Base-by-base conservation (phyloP, 1,284 basidiomycete genomes). In the Cyathus olla region DNA sequence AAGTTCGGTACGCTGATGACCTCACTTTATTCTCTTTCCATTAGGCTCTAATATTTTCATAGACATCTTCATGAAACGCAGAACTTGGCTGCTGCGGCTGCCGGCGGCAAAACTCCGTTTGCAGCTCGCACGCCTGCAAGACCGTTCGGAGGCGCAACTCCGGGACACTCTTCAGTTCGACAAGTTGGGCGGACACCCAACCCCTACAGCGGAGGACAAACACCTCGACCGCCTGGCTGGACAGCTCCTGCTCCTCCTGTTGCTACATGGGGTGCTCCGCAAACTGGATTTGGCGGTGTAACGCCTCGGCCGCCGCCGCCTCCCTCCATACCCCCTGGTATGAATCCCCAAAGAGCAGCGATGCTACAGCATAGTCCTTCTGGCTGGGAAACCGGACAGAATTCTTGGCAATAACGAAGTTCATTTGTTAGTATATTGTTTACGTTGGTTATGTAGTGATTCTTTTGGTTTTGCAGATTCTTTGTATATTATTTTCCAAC, bases 21-120 rank as follows among this genome's bases (percentile, higher is more conserved):
- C 24, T 27, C 39, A 37, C 49, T 26, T 58, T 42, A 44, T 26
- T 37, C 47, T 59, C 13, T 44, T 21, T 60, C 68, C 61, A 29
- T 61, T 65, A 61, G 31, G 42, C 66, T 55, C 39, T 61, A 50
- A 59, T 49, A 17, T 40, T 60, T 27, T 56, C 55, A 46, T 61
- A 91, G 92, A 64, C 94, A 95, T 78, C 81, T 92, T 42, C 92
- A 94, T 66, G 92, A 94, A 71, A 92, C 92, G 22, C 91, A 94
- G 76, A 93, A 89, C 64, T 77, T 90, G 42, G 89, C 87, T 37
- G 84, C 81, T 54, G 80, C 80, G 11, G 84, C 80, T 8, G 79
- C 85, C 48, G 90, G 92, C 28, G 91, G 91, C 9, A 92, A 92
- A 73, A 96, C 95, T 0, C 94, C 95, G 0, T 95, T 90, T 61